phyloP scores from a whole-genome alignment of 306 rosid genomes.

The Vigna trinervia region DNA sequence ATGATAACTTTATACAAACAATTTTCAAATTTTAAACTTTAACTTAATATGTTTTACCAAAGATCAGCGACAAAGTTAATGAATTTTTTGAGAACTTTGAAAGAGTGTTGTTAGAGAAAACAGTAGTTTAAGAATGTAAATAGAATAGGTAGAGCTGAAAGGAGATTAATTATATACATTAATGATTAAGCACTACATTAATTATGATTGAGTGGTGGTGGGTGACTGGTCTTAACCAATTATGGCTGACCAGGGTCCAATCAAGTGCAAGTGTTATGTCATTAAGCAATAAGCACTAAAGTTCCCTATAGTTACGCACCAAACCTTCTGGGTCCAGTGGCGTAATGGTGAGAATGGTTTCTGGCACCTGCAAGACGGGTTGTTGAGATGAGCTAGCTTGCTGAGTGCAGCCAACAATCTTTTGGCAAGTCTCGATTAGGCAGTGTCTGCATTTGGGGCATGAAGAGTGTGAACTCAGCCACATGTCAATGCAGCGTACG shows the following conservation, averaged over 20 bases:
- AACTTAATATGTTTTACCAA: neutral
- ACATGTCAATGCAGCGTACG: slow-evolving; percentile 82
- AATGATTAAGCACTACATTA: slow-evolving; percentile 34
- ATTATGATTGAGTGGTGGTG: slow-evolving; percentile 26
- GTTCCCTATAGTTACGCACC: slow-evolving; percentile 62
- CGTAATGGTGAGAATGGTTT: slow-evolving; percentile 50
- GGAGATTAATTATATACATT: slow-evolving; percentile 29
- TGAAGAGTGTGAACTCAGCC: slow-evolving; percentile 87
- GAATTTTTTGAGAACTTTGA: neutral
- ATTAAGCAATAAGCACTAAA: neutral
- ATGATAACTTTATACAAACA: neutral
- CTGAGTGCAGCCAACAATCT: slow-evolving; percentile 62
- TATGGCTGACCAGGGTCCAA: slow-evolving; percentile 6
- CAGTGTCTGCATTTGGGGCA: slow-evolving; percentile 94
- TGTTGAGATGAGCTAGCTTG: slow-evolving; percentile 53
- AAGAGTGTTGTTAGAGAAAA: no score
- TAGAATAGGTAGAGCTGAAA: neutral
- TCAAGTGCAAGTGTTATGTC: neutral
- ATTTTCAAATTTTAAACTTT: neutral
- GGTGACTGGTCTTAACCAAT: slow-evolving; percentile 35
- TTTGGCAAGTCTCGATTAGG: slow-evolving; percentile 76
- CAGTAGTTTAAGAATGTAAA: neutral
- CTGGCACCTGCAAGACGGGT: slow-evolving; percentile 43
- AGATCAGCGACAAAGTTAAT: neutral
- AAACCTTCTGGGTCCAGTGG: slow-evolving; percentile 72